phyloP scores from a whole-genome alignment of 1,284 basidiomycete genomes.

The Ustilago hordei region DNA sequence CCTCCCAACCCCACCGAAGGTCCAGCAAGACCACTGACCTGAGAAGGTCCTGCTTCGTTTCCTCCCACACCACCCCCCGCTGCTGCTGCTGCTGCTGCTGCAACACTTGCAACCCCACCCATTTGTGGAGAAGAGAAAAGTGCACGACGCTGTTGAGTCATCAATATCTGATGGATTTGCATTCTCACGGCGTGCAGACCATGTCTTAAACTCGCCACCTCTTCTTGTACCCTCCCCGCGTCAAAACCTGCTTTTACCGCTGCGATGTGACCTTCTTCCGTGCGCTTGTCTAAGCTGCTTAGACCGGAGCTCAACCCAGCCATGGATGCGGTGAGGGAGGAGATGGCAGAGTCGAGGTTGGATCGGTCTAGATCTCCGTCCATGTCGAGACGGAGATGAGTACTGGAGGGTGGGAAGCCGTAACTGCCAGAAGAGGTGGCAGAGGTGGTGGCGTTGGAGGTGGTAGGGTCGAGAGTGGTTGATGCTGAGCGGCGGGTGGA shows the following conservation, averaged over 20 bases:
- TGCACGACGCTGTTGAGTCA: slow-evolving; percentile 47
- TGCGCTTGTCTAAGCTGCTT: slow-evolving; percentile 36
- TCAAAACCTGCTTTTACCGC: slow-evolving; percentile 50
- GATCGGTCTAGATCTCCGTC: slow-evolving; percentile 21
- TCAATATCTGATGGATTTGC: slow-evolving; percentile 54
- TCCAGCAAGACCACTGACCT: not conserved
- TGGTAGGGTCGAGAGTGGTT: slow-evolving; percentile 1
- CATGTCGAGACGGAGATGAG: not conserved
- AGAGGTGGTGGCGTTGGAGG: not conserved
- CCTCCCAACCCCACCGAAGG: not conserved
- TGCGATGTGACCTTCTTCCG: slow-evolving; percentile 49
- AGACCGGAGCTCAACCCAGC: slow-evolving; percentile 24
- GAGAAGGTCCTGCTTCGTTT: not conserved
- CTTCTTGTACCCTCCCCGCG: slow-evolving; percentile 49
- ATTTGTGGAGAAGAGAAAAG: slow-evolving; percentile 16
- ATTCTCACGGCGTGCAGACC: slow-evolving; percentile 53
- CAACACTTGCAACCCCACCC: not conserved
- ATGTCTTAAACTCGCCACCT: slow-evolving; percentile 50
- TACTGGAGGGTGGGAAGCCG: not conserved
- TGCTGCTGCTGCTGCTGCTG: not conserved
- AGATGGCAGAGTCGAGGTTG: slow-evolving; percentile 32
- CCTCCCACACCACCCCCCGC: not conserved
- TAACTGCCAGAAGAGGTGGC: slow-evolving; percentile 10
- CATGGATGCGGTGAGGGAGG: slow-evolving; percentile 28
- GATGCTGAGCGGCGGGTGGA: slow-evolving; percentile 7